These are phyloP conservation scores for Leonotis leonurus DNA, from an alignment of 257 asterid species.

Conservation along the genomic window DNA sequence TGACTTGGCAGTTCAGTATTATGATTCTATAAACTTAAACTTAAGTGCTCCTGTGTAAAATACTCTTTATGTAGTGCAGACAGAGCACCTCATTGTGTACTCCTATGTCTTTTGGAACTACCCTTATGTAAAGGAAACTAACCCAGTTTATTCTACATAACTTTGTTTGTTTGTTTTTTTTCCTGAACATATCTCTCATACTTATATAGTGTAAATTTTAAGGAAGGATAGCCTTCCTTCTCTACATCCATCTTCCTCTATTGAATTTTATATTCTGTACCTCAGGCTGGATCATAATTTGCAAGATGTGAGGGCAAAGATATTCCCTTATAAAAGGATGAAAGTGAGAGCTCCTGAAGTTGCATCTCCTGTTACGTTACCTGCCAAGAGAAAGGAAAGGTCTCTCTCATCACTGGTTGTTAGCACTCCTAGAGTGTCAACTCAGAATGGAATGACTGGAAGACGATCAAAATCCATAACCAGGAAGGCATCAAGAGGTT, in stretches of 20 bases:
- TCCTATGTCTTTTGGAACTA: background rate
- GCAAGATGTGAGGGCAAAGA: conserved; percentile 46
- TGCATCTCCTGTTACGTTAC: conserved; percentile 31
- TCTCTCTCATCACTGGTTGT: conserved; percentile 57
- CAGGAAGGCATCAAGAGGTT: conserved; percentile 29
- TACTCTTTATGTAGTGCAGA: background rate
- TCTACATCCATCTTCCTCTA: background rate
- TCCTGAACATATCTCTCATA: conserved; percentile 3
- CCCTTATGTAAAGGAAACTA: background rate
- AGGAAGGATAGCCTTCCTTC: background rate
- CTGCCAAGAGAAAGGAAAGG: conserved; percentile 58
- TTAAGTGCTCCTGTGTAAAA: background rate
- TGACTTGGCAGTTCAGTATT: too few species aligned
- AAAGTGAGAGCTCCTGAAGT: conserved; percentile 37
- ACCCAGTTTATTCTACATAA: background rate
- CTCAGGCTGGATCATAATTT: conserved; percentile 54
- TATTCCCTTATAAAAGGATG: conserved; percentile 50
- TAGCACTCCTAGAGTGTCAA: conserved; percentile 48
- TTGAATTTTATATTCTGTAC: background rate
- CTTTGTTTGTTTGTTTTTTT: background rate
- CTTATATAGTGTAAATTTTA: background rate
- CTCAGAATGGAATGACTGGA: conserved; percentile 41
- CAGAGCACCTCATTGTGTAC: background rate
- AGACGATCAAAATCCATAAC: conserved; percentile 42
- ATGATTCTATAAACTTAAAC: too few species aligned